phyloP scores from a whole-genome alignment of 805 yeast genomes.

The Nakazawaea ambrosiae region DNA sequence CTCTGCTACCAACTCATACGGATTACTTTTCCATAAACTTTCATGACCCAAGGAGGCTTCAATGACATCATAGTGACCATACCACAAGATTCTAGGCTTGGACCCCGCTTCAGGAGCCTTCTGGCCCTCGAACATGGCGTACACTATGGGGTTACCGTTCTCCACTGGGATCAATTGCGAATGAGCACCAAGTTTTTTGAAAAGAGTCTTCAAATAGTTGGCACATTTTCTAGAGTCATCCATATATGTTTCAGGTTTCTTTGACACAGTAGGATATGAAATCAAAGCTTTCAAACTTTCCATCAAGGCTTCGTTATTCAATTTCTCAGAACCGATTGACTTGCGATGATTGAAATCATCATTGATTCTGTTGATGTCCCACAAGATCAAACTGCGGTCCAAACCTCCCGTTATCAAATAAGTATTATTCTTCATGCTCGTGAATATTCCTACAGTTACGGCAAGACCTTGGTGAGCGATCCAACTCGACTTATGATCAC shows the following conservation, averaged over 20 bases:
- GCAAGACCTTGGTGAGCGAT: conserved; percentile 48
- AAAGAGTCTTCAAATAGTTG: conserved; percentile 53
- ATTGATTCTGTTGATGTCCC: conserved; percentile 44
- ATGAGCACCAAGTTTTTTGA: conserved; percentile 63
- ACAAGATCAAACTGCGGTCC: conserved; percentile 61
- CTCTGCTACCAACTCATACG: conserved; percentile 65
- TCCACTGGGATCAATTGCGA: conserved; percentile 66
- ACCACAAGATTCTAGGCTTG: conserved; percentile 62
- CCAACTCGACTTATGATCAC: conserved; percentile 40
- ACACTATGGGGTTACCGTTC: conserved; percentile 81
- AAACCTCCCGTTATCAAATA: conserved; percentile 63
- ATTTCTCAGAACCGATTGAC: conserved; percentile 8
- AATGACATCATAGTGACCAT: conserved; percentile 95
- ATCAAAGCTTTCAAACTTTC: conserved; percentile 55
- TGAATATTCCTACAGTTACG: conserved; percentile 47
- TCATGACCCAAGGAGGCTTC: conserved; percentile 48
- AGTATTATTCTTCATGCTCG: conserved; percentile 24
- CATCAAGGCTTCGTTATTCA: conserved; percentile 52
- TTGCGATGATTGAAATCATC: conserved; percentile 9
- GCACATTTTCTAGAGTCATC: conserved; percentile 88
- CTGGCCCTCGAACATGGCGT: conserved; percentile 59
- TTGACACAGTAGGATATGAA: conserved; percentile 71
- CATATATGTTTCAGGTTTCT: conserved; percentile 56
- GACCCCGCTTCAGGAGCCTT: conserved; percentile 5
- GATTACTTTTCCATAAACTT: conserved; percentile 69